Evolutionary conservation across 1,284 basidiomycete species (phyloP).

Genomic region (Tilletia horrida): DNA sequence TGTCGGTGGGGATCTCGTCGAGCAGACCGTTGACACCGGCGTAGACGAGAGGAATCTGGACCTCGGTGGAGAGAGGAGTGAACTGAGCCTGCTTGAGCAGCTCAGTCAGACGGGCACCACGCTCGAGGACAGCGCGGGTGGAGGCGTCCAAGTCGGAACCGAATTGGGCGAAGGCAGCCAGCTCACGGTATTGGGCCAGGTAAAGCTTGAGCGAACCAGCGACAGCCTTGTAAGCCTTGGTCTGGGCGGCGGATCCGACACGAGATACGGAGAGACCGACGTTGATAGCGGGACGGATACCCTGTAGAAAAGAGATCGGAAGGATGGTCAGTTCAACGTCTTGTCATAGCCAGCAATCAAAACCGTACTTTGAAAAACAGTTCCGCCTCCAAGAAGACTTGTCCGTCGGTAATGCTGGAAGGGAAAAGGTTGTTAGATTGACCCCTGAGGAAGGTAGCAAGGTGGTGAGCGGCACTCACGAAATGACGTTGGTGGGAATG

Average conservation of each 20-base stretch:
- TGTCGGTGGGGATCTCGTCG: conserved; percentile 85
- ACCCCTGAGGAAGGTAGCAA: neutral
- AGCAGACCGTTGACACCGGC: conserved; percentile 79
- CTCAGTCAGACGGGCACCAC: conserved; percentile 97
- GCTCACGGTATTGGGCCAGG: conserved; percentile 99
- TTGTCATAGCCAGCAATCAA: neutral
- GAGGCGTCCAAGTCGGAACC: conserved; percentile 99
- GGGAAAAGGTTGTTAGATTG: too few relatives aligned
- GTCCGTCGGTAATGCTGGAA: conserved; percentile 51
- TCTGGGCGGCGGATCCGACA: conserved; percentile 99
- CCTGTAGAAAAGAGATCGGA: conserved; percentile 54
- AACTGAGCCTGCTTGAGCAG: conserved; percentile 99
- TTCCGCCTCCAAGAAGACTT: conserved; percentile 54
- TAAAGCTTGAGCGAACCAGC: conserved; percentile 99
- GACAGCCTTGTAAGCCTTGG: conserved; percentile 83
- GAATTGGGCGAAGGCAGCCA: conserved; percentile 98
- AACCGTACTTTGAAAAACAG: conserved; percentile 78
- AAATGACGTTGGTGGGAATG: conserved; percentile 57
- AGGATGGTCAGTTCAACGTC: neutral
- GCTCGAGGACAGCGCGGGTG: conserved; percentile 75
- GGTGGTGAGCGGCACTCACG: conserved; percentile 7
- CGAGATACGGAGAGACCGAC: conserved; percentile 99
- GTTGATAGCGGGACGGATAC: conserved; percentile 98
- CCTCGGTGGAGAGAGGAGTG: conserved; percentile 68
- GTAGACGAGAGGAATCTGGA: conserved; percentile 97